These are phyloP conservation scores for Stentor coeruleus DNA, from an alignment of 73 alveolate genomes.

Conservation along the genomic window DNA sequence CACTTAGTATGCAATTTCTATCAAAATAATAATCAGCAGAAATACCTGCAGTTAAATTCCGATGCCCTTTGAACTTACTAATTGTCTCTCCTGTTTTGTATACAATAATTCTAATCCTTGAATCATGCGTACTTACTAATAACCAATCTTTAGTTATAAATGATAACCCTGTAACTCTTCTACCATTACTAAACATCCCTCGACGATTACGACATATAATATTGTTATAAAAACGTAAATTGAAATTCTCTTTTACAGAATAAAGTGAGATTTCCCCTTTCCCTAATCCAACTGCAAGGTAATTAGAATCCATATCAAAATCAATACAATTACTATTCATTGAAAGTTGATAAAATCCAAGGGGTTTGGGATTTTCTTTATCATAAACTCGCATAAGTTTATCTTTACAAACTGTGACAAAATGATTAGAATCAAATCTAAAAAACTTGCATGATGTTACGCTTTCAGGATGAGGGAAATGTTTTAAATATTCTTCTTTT, in stretches of 20 bases:
- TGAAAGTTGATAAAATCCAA: constrained; percentile 1
- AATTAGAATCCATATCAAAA: background rate
- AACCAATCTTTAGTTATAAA: constrained; percentile 59
- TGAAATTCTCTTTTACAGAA: background rate
- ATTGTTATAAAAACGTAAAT: background rate
- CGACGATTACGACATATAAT: constrained; percentile 73
- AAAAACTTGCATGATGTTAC: constrained; percentile 2
- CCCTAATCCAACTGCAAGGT: constrained; percentile 1
- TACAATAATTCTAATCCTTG: constrained; percentile 64
- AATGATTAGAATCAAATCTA: background rate
- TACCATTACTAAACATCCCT: constrained; percentile 71
- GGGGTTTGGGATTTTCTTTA: background rate
- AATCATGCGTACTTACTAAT: constrained; percentile 74
- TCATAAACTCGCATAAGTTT: background rate
- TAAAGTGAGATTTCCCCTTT: constrained; percentile 4
- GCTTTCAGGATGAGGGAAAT: constrained; percentile 11
- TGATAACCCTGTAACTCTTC: constrained; percentile 67
- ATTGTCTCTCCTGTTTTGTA: constrained; percentile 50
- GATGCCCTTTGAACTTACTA: constrained; percentile 80
- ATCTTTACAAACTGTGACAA: constrained; percentile 19
- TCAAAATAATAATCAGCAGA: constrained; percentile 37
- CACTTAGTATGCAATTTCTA: constrained; percentile 31
- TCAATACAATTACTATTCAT: background rate
- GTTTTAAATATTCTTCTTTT: background rate
- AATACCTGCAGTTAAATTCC: constrained; percentile 44